Percentiles rank a stretch among this genome's conserved stretches.
Conservation (phyloP, 192 early-diverging fungal species). For the Coemansia sp. region DNA sequence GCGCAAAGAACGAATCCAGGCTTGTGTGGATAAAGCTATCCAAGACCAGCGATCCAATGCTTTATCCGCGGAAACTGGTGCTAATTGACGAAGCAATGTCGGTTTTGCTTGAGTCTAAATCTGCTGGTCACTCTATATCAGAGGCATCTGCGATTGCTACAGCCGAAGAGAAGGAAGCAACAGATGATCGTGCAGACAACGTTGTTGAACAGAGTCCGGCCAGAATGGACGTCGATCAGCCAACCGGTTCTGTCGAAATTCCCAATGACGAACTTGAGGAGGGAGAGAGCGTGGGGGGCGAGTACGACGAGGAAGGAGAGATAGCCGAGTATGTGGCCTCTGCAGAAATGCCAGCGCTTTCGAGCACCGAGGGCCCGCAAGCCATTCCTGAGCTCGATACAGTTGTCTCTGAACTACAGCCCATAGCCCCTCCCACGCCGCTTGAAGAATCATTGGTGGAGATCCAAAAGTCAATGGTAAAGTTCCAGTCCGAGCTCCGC, state of each 20-base stretch:
- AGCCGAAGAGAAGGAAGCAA: neutral
- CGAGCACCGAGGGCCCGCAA: neutral
- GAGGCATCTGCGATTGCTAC: neutral
- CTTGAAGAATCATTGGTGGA: conserved; percentile 28
- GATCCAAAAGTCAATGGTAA: conserved; percentile 26
- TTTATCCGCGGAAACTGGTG: conserved; percentile 41
- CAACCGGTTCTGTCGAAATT: neutral
- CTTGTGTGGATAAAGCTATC: conserved; percentile 37
- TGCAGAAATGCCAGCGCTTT: neutral
- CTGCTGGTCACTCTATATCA: no score
- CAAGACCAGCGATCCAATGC: conserved; percentile 21
- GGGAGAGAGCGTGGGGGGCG: conserved; percentile 35
- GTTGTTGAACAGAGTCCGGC: neutral
- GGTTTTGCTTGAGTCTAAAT: neutral
- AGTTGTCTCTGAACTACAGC: conserved; percentile 10
- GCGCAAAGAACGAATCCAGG: conserved; percentile 2
- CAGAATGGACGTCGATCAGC: neutral
- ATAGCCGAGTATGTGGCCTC: conserved; percentile 31
- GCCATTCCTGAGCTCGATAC: conserved; percentile 19
- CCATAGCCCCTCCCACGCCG: conserved; percentile 1
- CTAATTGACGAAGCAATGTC: conserved; percentile 17
- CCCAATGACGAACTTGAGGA: conserved; percentile 17
- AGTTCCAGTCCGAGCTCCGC: conserved; percentile 35
- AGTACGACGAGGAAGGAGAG: conserved; percentile 50
- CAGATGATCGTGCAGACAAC: neutral